Evolutionary conservation across 495 filamentous ascomycete genomes (phyloP).

Genomic region (Trichoderma orchidacearum): DNA sequence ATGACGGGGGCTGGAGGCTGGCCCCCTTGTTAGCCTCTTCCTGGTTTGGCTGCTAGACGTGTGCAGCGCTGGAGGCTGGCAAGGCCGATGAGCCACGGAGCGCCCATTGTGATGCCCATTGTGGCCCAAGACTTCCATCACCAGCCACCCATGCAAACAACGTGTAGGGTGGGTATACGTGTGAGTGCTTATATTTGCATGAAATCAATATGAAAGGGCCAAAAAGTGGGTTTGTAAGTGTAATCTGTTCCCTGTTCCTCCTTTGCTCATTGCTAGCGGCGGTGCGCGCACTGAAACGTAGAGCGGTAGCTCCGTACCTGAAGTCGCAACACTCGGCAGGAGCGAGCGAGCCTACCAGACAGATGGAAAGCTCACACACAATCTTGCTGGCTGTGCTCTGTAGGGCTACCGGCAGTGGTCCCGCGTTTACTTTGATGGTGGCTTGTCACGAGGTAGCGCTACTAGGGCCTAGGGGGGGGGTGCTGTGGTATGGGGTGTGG

Average conservation of each 20-base stretch:
- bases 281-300: too few species aligned
- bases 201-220: too few species aligned
- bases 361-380: not conserved
- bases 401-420: slow-evolving; percentile 1
- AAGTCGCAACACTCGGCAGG: too few species aligned
- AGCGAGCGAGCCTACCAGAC: not conserved
- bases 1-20: not conserved
- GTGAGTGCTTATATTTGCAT: not conserved
- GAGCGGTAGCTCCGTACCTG: too few species aligned
- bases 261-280: too few species aligned
- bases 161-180: not conserved
- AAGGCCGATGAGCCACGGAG: not conserved
- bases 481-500: too few species aligned
- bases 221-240: too few species aligned
- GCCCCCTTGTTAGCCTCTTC: not conserved
- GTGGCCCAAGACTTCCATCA: not conserved
- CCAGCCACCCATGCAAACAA: not conserved
- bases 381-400: not conserved
- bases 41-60: not conserved
- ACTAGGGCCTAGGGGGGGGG: too few species aligned
- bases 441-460: too few species aligned
- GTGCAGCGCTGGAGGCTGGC: not conserved
- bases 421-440: not conserved
- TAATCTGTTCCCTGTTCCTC: too few species aligned
- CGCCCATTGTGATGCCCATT: not conserved